phyloP scores from a whole-genome alignment of 2,329 filamentous ascomycete genomes.

The Fusarium euwallaceae region DNA sequence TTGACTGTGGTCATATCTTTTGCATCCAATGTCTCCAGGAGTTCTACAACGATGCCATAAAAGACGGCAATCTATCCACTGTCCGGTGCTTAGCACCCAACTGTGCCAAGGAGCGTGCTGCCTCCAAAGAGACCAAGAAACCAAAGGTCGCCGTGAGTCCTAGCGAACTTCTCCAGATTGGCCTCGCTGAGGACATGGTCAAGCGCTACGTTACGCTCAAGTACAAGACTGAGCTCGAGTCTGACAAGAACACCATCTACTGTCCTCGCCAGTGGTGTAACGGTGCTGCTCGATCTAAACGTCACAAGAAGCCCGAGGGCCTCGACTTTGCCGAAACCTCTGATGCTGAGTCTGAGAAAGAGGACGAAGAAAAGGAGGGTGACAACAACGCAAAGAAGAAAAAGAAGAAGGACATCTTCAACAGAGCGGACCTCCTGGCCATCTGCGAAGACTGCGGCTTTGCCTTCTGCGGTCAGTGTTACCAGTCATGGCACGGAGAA shows the following conservation, averaged over 20 bases:
- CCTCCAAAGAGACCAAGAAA: constrained; percentile 60
- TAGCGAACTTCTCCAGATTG: constrained; percentile 85
- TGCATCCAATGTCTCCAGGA: constrained; percentile 89
- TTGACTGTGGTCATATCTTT: constrained; percentile 91
- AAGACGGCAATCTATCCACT: constrained; percentile 82
- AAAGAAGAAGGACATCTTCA: constrained; percentile 52
- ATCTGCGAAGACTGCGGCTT: constrained; percentile 92
- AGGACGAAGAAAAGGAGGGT: constrained; percentile 55
- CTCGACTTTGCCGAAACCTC: constrained; percentile 71
- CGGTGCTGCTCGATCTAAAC: constrained; percentile 83
- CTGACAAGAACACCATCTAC: constrained; percentile 91
- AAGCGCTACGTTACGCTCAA: constrained; percentile 90
- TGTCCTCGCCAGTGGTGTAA: constrained; percentile 95
- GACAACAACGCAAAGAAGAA: constrained; percentile 34
- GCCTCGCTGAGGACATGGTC: constrained; percentile 77
- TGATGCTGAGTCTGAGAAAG: constrained; percentile 63
- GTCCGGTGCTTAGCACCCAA: constrained; percentile 85
- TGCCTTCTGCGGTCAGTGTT: constrained; percentile 83
- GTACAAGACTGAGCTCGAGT: constrained; percentile 92
- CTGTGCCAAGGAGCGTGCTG: constrained; percentile 76
- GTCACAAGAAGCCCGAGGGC: constrained; percentile 78
- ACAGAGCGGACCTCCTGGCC: constrained; percentile 74
- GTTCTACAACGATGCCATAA: constrained; percentile 91
- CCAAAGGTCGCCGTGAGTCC: constrained; percentile 79
- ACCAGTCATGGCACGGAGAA: constrained; percentile 92